These are phyloP conservation scores for Ambrosia artemisiifolia DNA, from an alignment of 129 eudicot genomes.

Conservation along the genomic window DNA sequence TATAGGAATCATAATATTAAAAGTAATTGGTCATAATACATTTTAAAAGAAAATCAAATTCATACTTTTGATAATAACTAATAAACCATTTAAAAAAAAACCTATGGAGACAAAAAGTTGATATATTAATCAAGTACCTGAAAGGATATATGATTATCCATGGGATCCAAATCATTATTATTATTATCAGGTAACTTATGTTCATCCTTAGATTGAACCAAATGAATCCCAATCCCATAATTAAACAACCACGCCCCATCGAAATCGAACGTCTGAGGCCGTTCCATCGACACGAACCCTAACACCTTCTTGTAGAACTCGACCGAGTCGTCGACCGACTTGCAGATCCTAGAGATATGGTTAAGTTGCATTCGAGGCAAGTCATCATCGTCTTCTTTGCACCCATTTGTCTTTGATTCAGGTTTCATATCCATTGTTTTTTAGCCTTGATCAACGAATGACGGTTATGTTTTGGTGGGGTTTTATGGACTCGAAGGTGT, in stretches of 20 bases:
- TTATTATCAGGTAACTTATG: slow-evolving; percentile 42
- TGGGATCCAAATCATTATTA: slow-evolving; percentile 53
- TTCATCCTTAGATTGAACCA: slow-evolving; percentile 59
- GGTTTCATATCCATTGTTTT: slow-evolving; percentile 6
- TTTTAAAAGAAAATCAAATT: background rate
- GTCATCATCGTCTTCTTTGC: slow-evolving; percentile 5
- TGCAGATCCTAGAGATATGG: slow-evolving; percentile 72
- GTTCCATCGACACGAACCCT: slow-evolving; percentile 62
- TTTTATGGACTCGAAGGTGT: slow-evolving; percentile 10
- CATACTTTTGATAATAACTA: background rate
- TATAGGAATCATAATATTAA: too few species aligned
- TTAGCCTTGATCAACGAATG: background rate
- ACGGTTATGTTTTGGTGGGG: slow-evolving; percentile 10
- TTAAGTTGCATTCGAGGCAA: slow-evolving; percentile 70
- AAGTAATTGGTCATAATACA: too few species aligned
- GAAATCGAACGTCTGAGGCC: slow-evolving; percentile 69
- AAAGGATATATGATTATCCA: slow-evolving; percentile 88
- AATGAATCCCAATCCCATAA: slow-evolving; percentile 70
- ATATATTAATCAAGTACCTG: slow-evolving; percentile 40
- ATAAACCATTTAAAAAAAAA: background rate
- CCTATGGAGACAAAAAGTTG: too few species aligned
- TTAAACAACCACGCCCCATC: slow-evolving; percentile 88
- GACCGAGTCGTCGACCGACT: slow-evolving; percentile 59
- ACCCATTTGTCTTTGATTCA: background rate
- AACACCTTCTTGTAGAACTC: slow-evolving; percentile 65